phyloP scores from a whole-genome alignment of 345 rosid species.

The Populus davidiana region DNA sequence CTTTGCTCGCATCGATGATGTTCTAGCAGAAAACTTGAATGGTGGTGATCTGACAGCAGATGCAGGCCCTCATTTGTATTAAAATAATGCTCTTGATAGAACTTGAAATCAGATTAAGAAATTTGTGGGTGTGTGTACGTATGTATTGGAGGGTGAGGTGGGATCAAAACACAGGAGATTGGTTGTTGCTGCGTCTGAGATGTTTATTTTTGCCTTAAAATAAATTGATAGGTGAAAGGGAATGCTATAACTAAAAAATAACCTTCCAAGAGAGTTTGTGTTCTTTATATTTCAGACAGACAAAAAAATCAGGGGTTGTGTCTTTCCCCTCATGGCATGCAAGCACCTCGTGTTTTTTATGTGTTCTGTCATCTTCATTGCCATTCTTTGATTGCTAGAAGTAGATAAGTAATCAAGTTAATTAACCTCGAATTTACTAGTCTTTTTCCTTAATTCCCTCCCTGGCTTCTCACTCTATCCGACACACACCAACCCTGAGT shows the following conservation, averaged over 20 bases:
- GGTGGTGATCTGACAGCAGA: not conserved
- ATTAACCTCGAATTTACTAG: not conserved
- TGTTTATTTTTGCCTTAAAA: not conserved
- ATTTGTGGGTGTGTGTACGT: too few relatives aligned
- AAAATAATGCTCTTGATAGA: too few relatives aligned
- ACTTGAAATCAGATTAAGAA: too few relatives aligned
- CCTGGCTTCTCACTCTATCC: not conserved
- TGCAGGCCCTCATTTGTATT: too few relatives aligned
- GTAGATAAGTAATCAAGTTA: not conserved
- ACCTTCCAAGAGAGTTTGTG: not conserved
- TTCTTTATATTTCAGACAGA: not conserved
- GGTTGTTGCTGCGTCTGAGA: too few relatives aligned
- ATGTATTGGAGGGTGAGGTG: too few relatives aligned
- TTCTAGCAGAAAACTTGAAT: not conserved
- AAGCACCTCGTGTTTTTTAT: not conserved
- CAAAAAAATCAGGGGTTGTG: not conserved
- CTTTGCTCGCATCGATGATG: not conserved
- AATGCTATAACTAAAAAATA: too few relatives aligned
- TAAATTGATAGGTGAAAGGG: too few relatives aligned
- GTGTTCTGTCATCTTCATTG: not conserved
- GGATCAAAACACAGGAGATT: too few relatives aligned
- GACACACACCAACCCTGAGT: not conserved
- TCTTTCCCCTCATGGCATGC: not conserved
- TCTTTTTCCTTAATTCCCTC: not conserved
- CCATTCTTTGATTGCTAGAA: not conserved